These are phyloP conservation scores for Plasmodium gaboni DNA, from an alignment of 169 alveolate species.

Conservation along the genomic window DNA sequence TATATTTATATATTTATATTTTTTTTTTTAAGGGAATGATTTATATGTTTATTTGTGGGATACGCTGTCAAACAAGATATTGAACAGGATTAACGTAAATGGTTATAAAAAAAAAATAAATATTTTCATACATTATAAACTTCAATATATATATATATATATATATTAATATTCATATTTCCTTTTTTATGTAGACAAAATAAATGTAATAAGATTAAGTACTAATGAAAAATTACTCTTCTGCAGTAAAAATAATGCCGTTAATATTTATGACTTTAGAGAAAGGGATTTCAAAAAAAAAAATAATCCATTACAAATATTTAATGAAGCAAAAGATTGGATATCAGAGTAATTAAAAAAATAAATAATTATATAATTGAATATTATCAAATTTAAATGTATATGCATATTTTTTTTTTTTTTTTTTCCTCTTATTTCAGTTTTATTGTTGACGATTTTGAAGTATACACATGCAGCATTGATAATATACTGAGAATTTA, in stretches of 20 bases:
- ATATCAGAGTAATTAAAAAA: slow-evolving; percentile 38
- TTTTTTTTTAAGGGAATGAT: slow-evolving; percentile 47
- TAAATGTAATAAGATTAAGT: slow-evolving; percentile 29
- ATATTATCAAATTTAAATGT: not conserved
- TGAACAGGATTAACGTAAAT: slow-evolving; percentile 54
- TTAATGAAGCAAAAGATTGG: slow-evolving; percentile 42
- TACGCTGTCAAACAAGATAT: slow-evolving; percentile 57
- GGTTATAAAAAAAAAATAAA: slow-evolving; percentile 20
- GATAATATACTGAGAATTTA: slow-evolving; percentile 50
- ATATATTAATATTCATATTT: not conserved
- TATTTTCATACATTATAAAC: not conserved
- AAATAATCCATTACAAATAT: slow-evolving; percentile 44
- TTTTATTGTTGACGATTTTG: slow-evolving; percentile 46
- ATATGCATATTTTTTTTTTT: slow-evolving; percentile 2
- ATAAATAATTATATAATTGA: too few relatives aligned
- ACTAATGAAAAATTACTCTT: slow-evolving; percentile 55
- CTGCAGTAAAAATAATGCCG: slow-evolving; percentile 42
- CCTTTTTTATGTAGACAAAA: slow-evolving; percentile 16
- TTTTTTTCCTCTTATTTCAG: not conserved
- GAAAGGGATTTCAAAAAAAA: slow-evolving; percentile 71
- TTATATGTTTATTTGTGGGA: slow-evolving; percentile 52
- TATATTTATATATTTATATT: not conserved
- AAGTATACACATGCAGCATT: slow-evolving; percentile 59
- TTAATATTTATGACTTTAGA: slow-evolving; percentile 46
- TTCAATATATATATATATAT: not conserved